These are phyloP conservation scores for Lablab purpureus DNA, from an alignment of 306 rosid genomes.

Conservation along the genomic window DNA sequence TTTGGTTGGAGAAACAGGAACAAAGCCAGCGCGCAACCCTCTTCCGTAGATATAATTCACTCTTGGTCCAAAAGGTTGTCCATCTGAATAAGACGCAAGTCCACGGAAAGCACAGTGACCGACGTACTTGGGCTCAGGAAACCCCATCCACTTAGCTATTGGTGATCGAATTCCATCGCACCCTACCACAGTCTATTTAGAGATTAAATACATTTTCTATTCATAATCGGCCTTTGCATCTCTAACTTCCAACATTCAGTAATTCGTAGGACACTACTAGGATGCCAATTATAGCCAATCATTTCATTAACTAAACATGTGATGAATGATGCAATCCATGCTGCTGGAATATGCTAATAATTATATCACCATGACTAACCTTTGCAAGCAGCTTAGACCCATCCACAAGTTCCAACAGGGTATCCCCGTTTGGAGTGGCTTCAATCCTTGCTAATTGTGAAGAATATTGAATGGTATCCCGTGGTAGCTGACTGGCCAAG, in stretches of 20 bases:
- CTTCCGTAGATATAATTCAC: constrained; percentile 78
- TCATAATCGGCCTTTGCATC: constrained; percentile 1
- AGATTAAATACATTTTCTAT: constrained; percentile 6
- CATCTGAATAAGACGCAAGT: constrained; percentile 68
- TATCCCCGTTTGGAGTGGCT: constrained; percentile 57
- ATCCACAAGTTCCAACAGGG: constrained; percentile 65
- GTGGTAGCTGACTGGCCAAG: constrained; percentile 69
- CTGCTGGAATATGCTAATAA: neutral
- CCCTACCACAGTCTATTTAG: constrained; percentile 78
- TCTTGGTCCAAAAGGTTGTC: constrained; percentile 69
- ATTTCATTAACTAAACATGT: neutral
- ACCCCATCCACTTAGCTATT: constrained; percentile 91
- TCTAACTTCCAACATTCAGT: neutral
- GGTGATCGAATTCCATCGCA: constrained; percentile 91
- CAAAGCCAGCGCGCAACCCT: constrained; percentile 85
- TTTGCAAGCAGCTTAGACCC: constrained; percentile 78
- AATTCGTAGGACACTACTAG: neutral
- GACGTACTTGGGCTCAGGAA: constrained; percentile 66
- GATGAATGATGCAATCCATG: neutral
- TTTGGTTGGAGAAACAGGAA: constrained; percentile 86
- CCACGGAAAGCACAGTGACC: constrained; percentile 88
- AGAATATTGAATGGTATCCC: constrained; percentile 63
- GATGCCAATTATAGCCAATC: constrained; percentile 25
- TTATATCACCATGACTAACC: constrained; percentile 48
- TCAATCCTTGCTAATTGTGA: constrained; percentile 71